Evolutionary conservation across 805 yeast species (phyloP).

Genomic region (Yarrowia deformans): DNA sequence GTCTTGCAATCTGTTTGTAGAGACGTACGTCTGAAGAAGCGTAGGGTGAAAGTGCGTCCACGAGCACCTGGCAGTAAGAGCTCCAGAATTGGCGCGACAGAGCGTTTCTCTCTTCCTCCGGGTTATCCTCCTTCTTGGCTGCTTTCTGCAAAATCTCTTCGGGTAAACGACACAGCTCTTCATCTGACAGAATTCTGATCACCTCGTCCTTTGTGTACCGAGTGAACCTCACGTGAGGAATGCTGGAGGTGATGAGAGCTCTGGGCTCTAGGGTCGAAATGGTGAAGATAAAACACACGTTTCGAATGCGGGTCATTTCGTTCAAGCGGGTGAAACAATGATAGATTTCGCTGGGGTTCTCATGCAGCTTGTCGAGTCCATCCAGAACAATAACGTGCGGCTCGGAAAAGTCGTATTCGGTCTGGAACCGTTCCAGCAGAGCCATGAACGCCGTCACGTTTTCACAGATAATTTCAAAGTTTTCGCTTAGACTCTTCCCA

Average conservation of each 20-base stretch:
- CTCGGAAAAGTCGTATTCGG: conserved; percentile 49
- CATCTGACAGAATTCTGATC: conserved; percentile 49
- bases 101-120: conserved; percentile 41
- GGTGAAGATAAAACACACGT: conserved; percentile 55
- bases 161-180: conserved; percentile 47
- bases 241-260: conserved; percentile 51
- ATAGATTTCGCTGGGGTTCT: conserved; percentile 53
- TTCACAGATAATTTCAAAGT: conserved; percentile 51
- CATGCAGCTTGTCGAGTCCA: conserved; percentile 58
- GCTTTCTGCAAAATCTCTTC: conserved; percentile 36
- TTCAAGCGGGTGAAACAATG: conserved; percentile 54
- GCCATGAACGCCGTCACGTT: conserved; percentile 55
- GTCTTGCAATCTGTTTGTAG: conserved; percentile 45
- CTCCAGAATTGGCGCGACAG: conserved; percentile 50
- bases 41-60: conserved; percentile 55
- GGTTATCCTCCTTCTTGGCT: not conserved
- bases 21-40: conserved; percentile 55
- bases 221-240: conserved; percentile 57
- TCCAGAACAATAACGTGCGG: conserved; percentile 61
- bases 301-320: conserved; percentile 53
- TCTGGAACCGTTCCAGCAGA: conserved; percentile 52
- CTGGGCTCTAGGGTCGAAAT: conserved; percentile 57
- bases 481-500: conserved; percentile 47
- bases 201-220: conserved; percentile 55
- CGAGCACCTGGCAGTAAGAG: conserved; percentile 55